phyloP scores from a whole-genome alignment of 495 filamentous ascomycete species.

The Neurospora tetraspora region DNA sequence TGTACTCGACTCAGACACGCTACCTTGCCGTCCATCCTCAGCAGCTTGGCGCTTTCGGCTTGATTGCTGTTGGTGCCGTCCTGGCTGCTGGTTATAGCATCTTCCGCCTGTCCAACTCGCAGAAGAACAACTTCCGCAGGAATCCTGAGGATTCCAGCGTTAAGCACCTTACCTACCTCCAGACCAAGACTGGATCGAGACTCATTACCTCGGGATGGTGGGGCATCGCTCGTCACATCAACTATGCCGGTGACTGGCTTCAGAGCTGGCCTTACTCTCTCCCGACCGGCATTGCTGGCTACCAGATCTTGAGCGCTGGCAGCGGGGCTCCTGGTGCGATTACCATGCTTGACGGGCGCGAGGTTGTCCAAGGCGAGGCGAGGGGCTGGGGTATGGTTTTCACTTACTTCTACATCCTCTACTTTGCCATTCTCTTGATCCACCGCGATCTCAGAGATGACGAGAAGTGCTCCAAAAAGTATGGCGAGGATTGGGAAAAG shows the following conservation, averaged over 20 bases:
- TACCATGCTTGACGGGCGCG: constrained; percentile 46
- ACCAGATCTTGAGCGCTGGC: constrained; percentile 48
- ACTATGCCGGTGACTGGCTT: constrained; percentile 96
- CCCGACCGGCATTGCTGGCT: constrained; percentile 81
- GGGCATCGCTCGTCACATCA: constrained; percentile 87
- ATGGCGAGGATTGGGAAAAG: constrained; percentile 86
- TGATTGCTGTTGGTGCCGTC: constrained; percentile 51
- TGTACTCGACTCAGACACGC: constrained; percentile 77
- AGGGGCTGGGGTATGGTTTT: constrained; percentile 75
- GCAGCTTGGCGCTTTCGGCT: constrained; percentile 55
- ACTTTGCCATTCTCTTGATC: constrained; percentile 81
- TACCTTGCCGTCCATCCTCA: constrained; percentile 81
- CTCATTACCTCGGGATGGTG: constrained; percentile 90
- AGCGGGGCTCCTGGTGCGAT: constrained; percentile 34
- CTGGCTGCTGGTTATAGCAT: constrained; percentile 68
- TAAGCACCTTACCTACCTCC: constrained; percentile 72
- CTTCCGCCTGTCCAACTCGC: constrained; percentile 83
- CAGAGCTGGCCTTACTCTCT: constrained; percentile 88
- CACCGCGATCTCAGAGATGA: constrained; percentile 91
- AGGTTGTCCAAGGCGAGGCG: constrained; percentile 61
- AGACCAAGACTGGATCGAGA: constrained; percentile 72
- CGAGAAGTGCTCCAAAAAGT: constrained; percentile 84
- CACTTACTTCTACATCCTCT: constrained; percentile 92
- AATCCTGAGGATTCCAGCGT: constrained; percentile 76
- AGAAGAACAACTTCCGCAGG: constrained; percentile 90